Evolutionary conservation across 371 early-diverging fungal genomes (phyloP).

Genomic region (Dichotomocladium elegans): DNA sequence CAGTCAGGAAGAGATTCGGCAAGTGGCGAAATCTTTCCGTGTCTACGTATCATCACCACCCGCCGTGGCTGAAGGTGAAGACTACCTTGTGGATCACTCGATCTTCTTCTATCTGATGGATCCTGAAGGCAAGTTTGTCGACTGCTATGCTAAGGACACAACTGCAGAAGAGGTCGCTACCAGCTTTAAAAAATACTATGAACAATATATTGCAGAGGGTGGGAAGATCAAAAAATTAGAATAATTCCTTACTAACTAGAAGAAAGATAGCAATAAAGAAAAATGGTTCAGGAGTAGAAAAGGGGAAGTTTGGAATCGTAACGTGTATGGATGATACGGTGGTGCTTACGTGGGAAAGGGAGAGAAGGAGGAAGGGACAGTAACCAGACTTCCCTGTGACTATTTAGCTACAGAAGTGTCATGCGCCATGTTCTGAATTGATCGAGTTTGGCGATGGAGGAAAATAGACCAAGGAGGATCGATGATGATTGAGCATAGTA

Average conservation of each 20-base stretch:
- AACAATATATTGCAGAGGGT: conserved; percentile 41
- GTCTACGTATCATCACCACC: conserved; percentile 91
- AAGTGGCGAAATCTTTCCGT: conserved; percentile 87
- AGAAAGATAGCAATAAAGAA: background rate
- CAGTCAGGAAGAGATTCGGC: conserved; percentile 74
- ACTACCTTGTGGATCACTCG: conserved; percentile 97
- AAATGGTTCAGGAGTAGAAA: background rate
- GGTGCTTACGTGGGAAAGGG: background rate
- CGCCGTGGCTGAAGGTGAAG: conserved; percentile 79
- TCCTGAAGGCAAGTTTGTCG: conserved; percentile 87
- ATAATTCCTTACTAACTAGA: background rate
- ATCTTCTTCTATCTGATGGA: conserved; percentile 97
- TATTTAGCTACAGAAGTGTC: background rate
- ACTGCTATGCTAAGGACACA: conserved; percentile 83
- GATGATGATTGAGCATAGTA: background rate
- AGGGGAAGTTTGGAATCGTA: background rate
- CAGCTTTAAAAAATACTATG: conserved; percentile 58
- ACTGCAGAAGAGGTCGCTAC: conserved; percentile 55
- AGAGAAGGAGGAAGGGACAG: background rate
- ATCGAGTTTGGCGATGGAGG: conserved; percentile 42
- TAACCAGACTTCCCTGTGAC: background rate
- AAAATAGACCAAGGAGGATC: conserved; percentile 27
- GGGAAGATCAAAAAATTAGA: conserved; percentile 31
- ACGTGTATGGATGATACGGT: background rate
- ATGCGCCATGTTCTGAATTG: background rate